Evolutionary conservation across 176 grass and related monocot genomes (phyloP), one percentile per base, ranked within the genome.

Genomic region (Canna indica): DNA sequence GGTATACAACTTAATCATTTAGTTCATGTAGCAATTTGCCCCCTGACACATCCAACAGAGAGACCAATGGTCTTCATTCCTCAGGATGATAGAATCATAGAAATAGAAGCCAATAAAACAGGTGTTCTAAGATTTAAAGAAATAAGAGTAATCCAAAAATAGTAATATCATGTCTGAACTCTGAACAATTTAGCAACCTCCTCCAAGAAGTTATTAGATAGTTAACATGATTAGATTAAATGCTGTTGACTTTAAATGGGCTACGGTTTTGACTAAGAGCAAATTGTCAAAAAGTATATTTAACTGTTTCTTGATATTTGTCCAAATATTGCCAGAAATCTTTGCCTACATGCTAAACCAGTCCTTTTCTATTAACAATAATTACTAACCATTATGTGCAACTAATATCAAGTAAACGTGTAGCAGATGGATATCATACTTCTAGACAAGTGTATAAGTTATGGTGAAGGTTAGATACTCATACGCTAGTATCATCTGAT

Each of bases 401-500:
- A 46, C 44, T 46, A n/a, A n/a, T n/a, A n/a, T n/a, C n/a, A n/a
- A 62, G 13, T 16, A 34, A 18, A 62, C 27, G 14, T 62, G n/a
- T 25, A 59, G 3, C 28, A 22, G 4, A 33, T 59, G 56, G 25
- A 59, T n/a, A 59, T 59, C 22, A 59, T 34, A 33, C 29, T 34
- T 66, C 35, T 13, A 24, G 18, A 66, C 7, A 66, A 38, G 6
- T 61, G 32, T 47, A 17, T 16, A 27, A 81, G 42, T 72, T 35
- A 60, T 33, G 22, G 32, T 71, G 7, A 61, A 31, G 56, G 54
- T 74, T 24, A 69, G 52, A 78, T 69, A 82, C 73, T 64, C 35
- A 59, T 89, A 99, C 94, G 72, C 77, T 99, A 65, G 89, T 99
- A 71, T 99, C 89, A 75, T 99, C 89, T 80, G 94, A 99, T 77